phyloP scores from a whole-genome alignment of 2,329 filamentous ascomycete genomes.

The Cladosporium cucumerinum region DNA sequence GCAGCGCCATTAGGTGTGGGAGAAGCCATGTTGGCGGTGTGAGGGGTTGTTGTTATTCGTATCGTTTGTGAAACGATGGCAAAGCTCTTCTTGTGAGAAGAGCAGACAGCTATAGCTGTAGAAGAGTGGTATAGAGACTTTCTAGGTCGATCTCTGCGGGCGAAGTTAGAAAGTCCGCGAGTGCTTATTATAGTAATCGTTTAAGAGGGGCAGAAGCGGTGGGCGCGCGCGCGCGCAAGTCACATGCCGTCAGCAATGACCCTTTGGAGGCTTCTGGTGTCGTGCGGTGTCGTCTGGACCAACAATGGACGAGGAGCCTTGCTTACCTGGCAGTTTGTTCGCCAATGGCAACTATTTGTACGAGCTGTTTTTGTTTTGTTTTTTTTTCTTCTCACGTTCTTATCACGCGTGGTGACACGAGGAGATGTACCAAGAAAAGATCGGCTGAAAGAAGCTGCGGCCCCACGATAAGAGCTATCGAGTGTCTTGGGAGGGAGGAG shows the following conservation, averaged over 20 bases:
- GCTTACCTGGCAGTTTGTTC: constrained; percentile 9
- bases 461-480: constrained; percentile 2
- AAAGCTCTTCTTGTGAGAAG: neutral
- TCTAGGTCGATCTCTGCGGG: neutral
- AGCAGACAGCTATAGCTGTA: neutral
- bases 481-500: neutral
- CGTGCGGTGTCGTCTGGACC: neutral
- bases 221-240: neutral
- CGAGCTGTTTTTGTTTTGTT: too few species aligned
- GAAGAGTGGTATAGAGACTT: constrained; percentile 3
- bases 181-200: neutral
- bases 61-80: neutral
- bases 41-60: neutral
- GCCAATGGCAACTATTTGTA: neutral
- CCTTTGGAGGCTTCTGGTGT: neutral
- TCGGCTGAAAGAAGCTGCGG: neutral
- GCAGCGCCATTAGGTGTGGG: constrained; percentile 12
- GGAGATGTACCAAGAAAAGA: constrained; percentile 8
- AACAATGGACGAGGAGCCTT: neutral
- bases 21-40: constrained; percentile 14
- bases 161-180: constrained; percentile 4
- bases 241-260: neutral
- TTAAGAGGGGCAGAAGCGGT: neutral
- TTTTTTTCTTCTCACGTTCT: constrained; percentile 2
- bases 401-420: constrained; percentile 14